Percentiles rank a stretch among this genome's conserved stretches.
Conservation (phyloP, 179 eudicot genomes). For the Drosera spatulata region DNA sequence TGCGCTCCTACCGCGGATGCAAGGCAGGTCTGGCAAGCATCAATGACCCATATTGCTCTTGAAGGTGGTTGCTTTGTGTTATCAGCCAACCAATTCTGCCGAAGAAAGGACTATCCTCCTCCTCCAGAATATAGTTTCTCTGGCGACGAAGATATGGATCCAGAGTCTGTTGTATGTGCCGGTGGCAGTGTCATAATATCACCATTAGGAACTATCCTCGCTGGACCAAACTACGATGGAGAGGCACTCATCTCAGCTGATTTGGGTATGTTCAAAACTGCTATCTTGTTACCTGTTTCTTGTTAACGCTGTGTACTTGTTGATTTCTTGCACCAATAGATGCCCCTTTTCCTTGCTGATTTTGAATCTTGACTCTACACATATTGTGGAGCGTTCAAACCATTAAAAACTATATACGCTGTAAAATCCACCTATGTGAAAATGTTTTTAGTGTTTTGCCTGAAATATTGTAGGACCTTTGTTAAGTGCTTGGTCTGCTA, state of each 20-base stretch:
- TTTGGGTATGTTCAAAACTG: conserved; percentile 38
- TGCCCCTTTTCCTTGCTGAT: too few species aligned
- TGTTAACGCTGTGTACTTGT: background rate
- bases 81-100: conserved; percentile 86
- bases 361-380: too few species aligned
- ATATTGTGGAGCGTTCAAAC: too few species aligned
- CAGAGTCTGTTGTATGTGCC: conserved; percentile 86
- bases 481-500: background rate
- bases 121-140: conserved; percentile 71
- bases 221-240: conserved; percentile 88
- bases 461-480: too few species aligned
- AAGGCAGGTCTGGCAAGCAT: conserved; percentile 89
- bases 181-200: conserved; percentile 95
- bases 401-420: too few species aligned
- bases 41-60: conserved; percentile 94
- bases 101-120: conserved; percentile 90
- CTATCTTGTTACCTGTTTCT: background rate
- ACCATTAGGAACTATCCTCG: conserved; percentile 79
- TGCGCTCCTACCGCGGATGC: conserved; percentile 99
- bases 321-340: too few species aligned
- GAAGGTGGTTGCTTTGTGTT: conserved; percentile 97
- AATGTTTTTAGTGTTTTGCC: too few species aligned
- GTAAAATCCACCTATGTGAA: too few species aligned
- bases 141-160: conserved; percentile 56
- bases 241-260: conserved; percentile 94